A percentile compares a stretch with the other conserved stretches of the same genome.
These are phyloP conservation scores for Pichia sp. DNA, from an alignment of 1,139 yeast genomes.

Conservation along the genomic window DNA sequence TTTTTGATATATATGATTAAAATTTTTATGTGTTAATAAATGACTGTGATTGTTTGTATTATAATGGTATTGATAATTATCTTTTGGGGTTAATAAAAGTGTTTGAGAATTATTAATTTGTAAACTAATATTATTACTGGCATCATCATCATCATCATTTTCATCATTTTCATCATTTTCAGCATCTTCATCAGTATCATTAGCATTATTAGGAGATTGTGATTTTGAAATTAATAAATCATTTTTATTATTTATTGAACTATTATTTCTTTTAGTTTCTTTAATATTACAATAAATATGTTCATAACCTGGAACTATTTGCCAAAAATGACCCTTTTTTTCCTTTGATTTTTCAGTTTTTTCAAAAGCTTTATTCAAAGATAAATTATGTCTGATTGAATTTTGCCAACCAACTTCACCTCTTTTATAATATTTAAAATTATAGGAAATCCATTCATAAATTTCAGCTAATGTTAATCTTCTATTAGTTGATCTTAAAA, in stretches of 20 bases:
- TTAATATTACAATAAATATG: conserved; percentile 70
- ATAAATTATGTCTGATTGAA: conserved; percentile 74
- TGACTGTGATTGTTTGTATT: background rate
- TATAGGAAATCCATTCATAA: conserved; percentile 85
- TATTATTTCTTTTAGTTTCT: conserved; percentile 22
- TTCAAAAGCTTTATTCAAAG: conserved; percentile 74
- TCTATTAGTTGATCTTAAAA: conserved; percentile 73
- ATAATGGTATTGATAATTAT: background rate
- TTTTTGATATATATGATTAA: conserved; percentile 1
- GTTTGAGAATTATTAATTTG: background rate
- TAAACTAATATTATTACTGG: no score
- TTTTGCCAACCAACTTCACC: conserved; percentile 94
- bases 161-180: background rate
- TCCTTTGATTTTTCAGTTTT: conserved; percentile 90
- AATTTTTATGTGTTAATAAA: background rate
- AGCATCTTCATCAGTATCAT: background rate
- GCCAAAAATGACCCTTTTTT: conserved; percentile 98
- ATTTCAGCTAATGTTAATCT: conserved; percentile 84
- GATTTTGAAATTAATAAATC: conserved; percentile 1
- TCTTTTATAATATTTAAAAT: conserved; percentile 75
- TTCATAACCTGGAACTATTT: conserved; percentile 77
- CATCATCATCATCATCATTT: background rate
- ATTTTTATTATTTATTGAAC: background rate
- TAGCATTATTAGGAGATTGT: background rate
- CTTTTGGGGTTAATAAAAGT: background rate